phyloP scores from a whole-genome alignment of 306 rosid species.

The Herpetospermum pedunculosum region DNA sequence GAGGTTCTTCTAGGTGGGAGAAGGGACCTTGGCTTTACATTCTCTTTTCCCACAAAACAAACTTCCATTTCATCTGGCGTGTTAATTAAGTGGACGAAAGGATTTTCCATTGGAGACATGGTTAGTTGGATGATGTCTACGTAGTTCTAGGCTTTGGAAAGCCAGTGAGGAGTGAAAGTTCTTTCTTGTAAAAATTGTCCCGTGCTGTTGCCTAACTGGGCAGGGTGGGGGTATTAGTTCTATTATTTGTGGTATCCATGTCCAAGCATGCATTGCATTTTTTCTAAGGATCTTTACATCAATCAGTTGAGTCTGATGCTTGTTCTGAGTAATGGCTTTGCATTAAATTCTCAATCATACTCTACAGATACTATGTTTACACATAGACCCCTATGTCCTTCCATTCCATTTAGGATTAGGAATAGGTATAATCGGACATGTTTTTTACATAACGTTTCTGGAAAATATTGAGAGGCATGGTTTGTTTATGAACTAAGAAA shows the following conservation, averaged over 20 bases:
- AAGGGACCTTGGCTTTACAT: constrained; percentile 85
- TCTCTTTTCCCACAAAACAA: constrained; percentile 89
- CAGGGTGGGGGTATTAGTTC: background rate
- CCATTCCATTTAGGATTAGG: no score
- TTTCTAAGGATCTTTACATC: background rate
- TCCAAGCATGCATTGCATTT: background rate
- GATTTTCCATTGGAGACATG: constrained; percentile 58
- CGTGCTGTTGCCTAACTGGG: background rate
- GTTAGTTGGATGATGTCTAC: constrained; percentile 19
- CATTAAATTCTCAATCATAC: background rate
- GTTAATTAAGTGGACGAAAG: constrained; percentile 90
- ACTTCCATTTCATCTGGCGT: constrained; percentile 62
- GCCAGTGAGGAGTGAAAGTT: constrained; percentile 5
- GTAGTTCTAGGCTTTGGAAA: constrained; percentile 5
- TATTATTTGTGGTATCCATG: background rate
- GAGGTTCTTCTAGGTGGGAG: constrained; percentile 30
- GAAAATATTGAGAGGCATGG: background rate
- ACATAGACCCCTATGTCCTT: no score
- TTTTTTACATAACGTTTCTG: no score
- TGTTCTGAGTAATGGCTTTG: background rate
- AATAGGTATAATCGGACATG: no score
- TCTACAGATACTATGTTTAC: no score
- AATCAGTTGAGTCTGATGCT: background rate
- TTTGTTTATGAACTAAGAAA: background rate
- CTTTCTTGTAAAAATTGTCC: background rate